These are phyloP conservation scores for Pycnococcus provasolii DNA, from an alignment of 139 green algal species.

Conservation along the genomic window DNA sequence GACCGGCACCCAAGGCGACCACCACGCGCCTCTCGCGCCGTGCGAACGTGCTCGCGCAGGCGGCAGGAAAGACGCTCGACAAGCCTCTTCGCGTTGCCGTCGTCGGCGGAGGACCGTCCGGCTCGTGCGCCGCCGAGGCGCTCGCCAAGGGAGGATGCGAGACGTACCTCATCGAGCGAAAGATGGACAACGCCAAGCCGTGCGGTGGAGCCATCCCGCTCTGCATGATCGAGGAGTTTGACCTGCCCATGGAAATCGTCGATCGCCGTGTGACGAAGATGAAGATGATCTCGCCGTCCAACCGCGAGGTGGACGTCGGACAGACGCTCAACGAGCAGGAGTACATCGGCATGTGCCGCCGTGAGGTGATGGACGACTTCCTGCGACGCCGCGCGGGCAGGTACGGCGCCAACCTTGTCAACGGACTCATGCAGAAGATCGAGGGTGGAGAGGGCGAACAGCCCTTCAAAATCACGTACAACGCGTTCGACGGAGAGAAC, in stretches of 20 bases:
- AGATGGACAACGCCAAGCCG: constrained; percentile 96
- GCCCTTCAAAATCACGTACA: constrained; percentile 74
- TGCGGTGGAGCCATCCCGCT: constrained; percentile 70
- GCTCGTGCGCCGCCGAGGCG: constrained; percentile 88
- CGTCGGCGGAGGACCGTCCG: constrained; percentile 84
- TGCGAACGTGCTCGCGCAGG: too few relatives aligned
- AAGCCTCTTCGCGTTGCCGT: constrained; percentile 71
- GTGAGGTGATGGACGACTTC: constrained; percentile 87
- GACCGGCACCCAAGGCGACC: too few relatives aligned
- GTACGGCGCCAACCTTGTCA: constrained; percentile 80
- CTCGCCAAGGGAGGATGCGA: constrained; percentile 86
- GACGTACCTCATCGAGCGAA: constrained; percentile 92
- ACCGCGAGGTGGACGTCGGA: constrained; percentile 94
- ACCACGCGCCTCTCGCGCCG: too few relatives aligned
- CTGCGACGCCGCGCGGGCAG: constrained; percentile 79
- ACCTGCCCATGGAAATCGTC: constrained; percentile 88
- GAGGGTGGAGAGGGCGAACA: constrained; percentile 47
- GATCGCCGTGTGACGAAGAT: constrained; percentile 97
- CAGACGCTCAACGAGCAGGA: constrained; percentile 92
- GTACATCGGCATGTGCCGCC: constrained; percentile 97
- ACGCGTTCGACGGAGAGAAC: constrained; percentile 68
- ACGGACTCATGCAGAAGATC: constrained; percentile 88
- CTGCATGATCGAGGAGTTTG: constrained; percentile 99
- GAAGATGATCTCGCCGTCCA: constrained; percentile 99
- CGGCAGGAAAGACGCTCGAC: too few relatives aligned